Percentiles rank a stretch among this genome's conserved stretches.
Evolutionary conservation across 2,329 filamentous ascomycete genomes (phyloP).

Genomic region (Aspergillus pseudotamarii): DNA sequence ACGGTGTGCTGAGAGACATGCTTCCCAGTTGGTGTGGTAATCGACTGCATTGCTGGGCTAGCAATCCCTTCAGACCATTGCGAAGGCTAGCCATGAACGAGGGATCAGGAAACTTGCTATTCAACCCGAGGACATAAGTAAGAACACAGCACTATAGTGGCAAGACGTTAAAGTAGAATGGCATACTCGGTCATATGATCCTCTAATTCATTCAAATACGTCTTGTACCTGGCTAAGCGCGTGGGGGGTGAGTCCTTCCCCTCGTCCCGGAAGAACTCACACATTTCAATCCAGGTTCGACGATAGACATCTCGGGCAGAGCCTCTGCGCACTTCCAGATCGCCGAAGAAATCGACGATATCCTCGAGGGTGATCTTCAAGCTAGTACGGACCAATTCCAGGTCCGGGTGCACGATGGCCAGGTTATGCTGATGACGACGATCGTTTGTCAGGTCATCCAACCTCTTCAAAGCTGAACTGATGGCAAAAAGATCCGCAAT

Average conservation of each 20-base stretch:
- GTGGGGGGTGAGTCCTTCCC: conserved; percentile 49
- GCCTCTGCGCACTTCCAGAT: conserved; percentile 34
- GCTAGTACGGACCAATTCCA: conserved; percentile 53
- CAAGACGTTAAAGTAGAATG: not conserved
- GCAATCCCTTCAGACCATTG: conserved; percentile 28
- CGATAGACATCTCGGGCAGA: conserved; percentile 44
- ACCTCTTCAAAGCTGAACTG: conserved; percentile 51
- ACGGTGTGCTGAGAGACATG: conserved; percentile 28
- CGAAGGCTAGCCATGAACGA: conserved; percentile 30
- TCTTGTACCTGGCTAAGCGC: conserved; percentile 54
- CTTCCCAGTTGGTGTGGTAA: conserved; percentile 29
- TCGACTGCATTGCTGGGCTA: conserved; percentile 33
- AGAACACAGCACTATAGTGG: conserved; percentile 15
- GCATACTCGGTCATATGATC: conserved; percentile 52
- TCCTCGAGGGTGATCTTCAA: conserved; percentile 56
- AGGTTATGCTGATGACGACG: conserved; percentile 43
- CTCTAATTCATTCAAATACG: conserved; percentile 51
- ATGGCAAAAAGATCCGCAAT: conserved; percentile 60
- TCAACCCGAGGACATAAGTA: not conserved
- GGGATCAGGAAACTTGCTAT: conserved; percentile 31
- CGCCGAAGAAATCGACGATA: conserved; percentile 50
- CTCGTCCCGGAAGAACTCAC: conserved; percentile 50
- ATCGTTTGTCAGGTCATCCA: conserved; percentile 49
- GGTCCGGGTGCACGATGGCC: conserved; percentile 48
- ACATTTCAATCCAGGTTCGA: conserved; percentile 55